These are phyloP conservation scores for Ascosphaera aggregata DNA, from an alignment of 2,329 filamentous ascomycete species.

Conservation along the genomic window DNA sequence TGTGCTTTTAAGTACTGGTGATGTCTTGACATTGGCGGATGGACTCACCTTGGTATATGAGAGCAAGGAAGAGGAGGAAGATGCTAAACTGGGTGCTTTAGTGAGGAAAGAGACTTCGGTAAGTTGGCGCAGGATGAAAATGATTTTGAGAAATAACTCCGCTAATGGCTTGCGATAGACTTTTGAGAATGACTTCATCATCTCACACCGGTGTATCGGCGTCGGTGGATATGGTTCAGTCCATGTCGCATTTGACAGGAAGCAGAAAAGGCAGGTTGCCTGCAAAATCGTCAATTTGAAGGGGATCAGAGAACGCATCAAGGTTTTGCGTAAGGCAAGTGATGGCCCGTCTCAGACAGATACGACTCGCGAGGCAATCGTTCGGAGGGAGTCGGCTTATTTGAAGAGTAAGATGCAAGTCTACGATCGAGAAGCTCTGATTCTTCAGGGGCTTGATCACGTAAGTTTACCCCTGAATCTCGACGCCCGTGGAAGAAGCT, in stretches of 20 bases:
- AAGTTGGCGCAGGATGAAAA: not conserved
- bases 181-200: conserved; percentile 13
- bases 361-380: not conserved
- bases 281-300: conserved; percentile 22
- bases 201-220: conserved; percentile 19
- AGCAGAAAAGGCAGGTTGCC: conserved; percentile 16
- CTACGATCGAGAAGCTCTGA: conserved; percentile 18
- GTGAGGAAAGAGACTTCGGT: not conserved
- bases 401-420: conserved; percentile 11
- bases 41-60: conserved; percentile 3
- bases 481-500: too few relatives aligned
- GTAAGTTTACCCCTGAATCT: conserved; percentile 17
- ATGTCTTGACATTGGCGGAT: conserved; percentile 8
- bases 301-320: conserved; percentile 6
- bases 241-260: conserved; percentile 17
- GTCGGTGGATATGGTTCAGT: conserved; percentile 21
- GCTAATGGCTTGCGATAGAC: conserved; percentile 7
- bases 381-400: conserved; percentile 5
- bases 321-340: not conserved
- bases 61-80: not conserved
- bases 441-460: conserved; percentile 30
- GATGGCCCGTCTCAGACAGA: not conserved
- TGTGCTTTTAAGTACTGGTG: conserved; percentile 8
- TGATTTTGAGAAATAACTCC: not conserved
- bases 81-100: not conserved